These are phyloP conservation scores for Diaporthe helianthi DNA, from an alignment of 2,329 filamentous ascomycete species.

Conservation along the genomic window DNA sequence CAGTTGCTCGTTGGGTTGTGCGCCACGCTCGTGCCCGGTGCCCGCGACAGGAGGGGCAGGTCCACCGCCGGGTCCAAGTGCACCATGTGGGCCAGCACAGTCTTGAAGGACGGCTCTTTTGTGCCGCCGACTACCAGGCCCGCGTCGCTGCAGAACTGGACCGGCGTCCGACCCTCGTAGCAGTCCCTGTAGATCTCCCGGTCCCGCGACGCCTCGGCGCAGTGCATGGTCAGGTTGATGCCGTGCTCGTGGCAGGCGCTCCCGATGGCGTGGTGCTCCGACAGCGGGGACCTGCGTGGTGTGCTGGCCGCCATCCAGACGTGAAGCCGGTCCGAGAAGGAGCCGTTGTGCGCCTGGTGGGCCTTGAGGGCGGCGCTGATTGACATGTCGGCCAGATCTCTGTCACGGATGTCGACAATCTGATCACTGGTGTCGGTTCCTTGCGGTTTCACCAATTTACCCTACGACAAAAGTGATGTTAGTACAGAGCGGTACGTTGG, in stretches of 20 bases:
- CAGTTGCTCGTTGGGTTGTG: constrained; percentile 60
- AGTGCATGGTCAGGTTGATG: constrained; percentile 56
- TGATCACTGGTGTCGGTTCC: constrained; percentile 44
- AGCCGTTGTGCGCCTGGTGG: constrained; percentile 37
- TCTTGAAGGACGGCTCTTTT: constrained; percentile 39
- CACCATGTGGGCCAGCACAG: constrained; percentile 60
- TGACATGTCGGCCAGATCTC: constrained; percentile 46
- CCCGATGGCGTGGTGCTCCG: constrained; percentile 49
- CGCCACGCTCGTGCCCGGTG: constrained; percentile 48
- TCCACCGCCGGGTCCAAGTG: constrained; percentile 48
- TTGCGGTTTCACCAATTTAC: constrained; percentile 46
- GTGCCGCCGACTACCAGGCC: constrained; percentile 48
- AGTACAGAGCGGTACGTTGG: too few species aligned
- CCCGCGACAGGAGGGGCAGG: constrained; percentile 43
- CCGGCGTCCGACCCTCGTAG: constrained; percentile 49
- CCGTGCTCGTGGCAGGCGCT: constrained; percentile 46
- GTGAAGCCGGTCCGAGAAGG: constrained; percentile 49
- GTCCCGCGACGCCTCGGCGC: constrained; percentile 51
- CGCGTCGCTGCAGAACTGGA: constrained; percentile 50
- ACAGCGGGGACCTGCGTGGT: constrained; percentile 50
- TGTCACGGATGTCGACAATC: constrained; percentile 47
- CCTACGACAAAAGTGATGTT: constrained; percentile 26
- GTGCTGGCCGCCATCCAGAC: constrained; percentile 57
- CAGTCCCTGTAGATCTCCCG: constrained; percentile 46
- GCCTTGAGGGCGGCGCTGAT: constrained; percentile 43